Evolutionary conservation across 2,329 filamentous ascomycete genomes (phyloP), one percentile per base, ranked within the genome.

Genomic region (Botrytis aclada): DNA sequence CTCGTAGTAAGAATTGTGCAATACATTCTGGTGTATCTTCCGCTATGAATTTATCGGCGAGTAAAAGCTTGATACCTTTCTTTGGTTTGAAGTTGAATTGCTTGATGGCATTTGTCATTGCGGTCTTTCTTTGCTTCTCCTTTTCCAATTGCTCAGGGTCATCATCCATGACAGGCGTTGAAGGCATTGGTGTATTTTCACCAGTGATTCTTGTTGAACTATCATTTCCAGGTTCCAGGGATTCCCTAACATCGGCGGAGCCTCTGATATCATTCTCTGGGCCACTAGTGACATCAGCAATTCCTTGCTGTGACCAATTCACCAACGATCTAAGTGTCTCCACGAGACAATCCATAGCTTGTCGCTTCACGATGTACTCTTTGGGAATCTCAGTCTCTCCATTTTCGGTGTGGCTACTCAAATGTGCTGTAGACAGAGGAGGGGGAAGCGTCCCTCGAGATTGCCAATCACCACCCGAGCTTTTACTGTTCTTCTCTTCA

Each of bases 51-150:
- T 94, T 93, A 75, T 97, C 93, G 39, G 92, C 88, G 20, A 98
- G 81, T 29, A 99, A 83, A 25, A 92, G 84, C 81, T 97, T 97
- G 80, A 99, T 89, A 9, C 96, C 97, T 74, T 92, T 90, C 82
- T 99, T 99, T 0, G 97, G 94, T 82, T 99, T 99, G 85, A 95
- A 98, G 81, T 99, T 99, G 86, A 99, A 99, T 75, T 94, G 92
- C 67, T 91, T 90, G 71, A 98, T 92, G 2, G 93, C 95, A 78
- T 97, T 96, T 70, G 91, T 93, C 74, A 98, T 84, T 0, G 96
- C 96, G 10, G 94, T 98, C 84, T 99, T 99, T 75, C 92, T 89
- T 74, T 95, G 93, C 83, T 98, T 98, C 72, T 95, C 94, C 82
- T 92, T 97, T 80, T 98, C 96, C n/a, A 99, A 85, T 78, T 98